Percentiles rank a stretch among this genome's conserved stretches.
phyloP scores from a whole-genome alignment of 148 eudicot genomes.

The Cornus suecica region DNA sequence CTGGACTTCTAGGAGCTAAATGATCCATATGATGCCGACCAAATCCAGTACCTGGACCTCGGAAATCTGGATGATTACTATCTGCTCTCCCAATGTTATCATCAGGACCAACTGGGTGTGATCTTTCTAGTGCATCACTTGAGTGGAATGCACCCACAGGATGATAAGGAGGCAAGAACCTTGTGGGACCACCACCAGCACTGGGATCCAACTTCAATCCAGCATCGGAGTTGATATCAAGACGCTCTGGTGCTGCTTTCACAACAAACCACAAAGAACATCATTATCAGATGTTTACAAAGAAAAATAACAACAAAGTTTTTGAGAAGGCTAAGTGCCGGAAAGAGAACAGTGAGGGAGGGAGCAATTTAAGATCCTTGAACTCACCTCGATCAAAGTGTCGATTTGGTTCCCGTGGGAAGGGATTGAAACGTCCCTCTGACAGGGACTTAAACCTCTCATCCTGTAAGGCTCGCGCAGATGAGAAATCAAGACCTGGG shows the following conservation, averaged over 20 bases:
- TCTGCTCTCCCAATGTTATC: constrained; percentile 37
- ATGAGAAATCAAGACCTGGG: constrained; percentile 27
- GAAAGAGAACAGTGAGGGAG: constrained; percentile 41
- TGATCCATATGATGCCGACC: constrained; percentile 54
- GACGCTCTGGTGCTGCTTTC: constrained; percentile 38
- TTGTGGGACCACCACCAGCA: constrained; percentile 36
- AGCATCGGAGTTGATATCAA: constrained; percentile 38
- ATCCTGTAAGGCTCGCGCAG: constrained; percentile 39
- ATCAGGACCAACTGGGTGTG: constrained; percentile 36
- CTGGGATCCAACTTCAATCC: constrained; percentile 39
- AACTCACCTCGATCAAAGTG: constrained; percentile 40
- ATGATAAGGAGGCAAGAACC: constrained; percentile 45
- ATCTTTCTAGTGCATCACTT: constrained; percentile 38
- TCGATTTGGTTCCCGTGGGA: constrained; percentile 29
- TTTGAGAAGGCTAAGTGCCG: constrained; percentile 37
- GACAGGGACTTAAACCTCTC: constrained; percentile 38
- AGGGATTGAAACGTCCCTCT: constrained; percentile 46
- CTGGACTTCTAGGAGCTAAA: constrained; percentile 61
- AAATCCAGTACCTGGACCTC: constrained; percentile 47
- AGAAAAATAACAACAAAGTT: constrained; percentile 35
- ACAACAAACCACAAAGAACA: constrained; percentile 30
- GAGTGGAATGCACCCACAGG: constrained; percentile 23
- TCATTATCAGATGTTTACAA: constrained; percentile 37
- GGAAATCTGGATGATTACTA: constrained; percentile 39
- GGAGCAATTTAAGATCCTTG: constrained; percentile 44